Evolutionary conservation across 441 rosid genomes (phyloP).

Genomic region (Euphorbia celastroides): DNA sequence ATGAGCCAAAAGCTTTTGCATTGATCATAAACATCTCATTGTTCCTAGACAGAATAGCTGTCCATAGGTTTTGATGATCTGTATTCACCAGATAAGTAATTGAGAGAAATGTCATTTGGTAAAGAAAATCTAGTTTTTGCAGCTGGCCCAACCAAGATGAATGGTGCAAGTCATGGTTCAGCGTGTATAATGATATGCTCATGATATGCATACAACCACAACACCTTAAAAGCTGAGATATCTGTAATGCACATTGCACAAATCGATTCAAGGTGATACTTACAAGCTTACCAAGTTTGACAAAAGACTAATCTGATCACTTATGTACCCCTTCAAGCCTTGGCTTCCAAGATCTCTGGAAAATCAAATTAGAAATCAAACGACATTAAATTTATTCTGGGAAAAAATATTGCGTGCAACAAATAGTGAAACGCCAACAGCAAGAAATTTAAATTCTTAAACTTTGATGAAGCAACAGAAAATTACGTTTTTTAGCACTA

Average conservation of each 20-base stretch:
- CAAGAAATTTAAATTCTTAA: not conserved
- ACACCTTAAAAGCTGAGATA: not conserved
- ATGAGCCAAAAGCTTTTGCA: not conserved
- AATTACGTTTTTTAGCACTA: not conserved
- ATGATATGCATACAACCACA: not conserved
- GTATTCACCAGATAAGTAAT: not conserved
- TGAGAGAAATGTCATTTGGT: not conserved
- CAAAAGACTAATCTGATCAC: conserved; percentile 80
- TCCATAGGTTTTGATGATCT: not conserved
- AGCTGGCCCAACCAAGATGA: not conserved
- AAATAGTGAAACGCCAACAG: not conserved
- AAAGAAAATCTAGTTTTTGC: not conserved
- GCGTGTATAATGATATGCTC: not conserved
- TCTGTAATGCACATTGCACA: not conserved
- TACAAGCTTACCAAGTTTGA: conserved; percentile 82
- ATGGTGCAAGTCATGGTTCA: conserved; percentile 4
- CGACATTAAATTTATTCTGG: not conserved
- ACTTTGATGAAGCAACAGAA: not conserved
- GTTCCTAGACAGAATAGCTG: not conserved
- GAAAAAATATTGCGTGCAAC: not conserved
- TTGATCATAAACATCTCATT: not conserved
- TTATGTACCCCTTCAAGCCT: conserved; percentile 84
- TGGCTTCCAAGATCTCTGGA: conserved; percentile 91
- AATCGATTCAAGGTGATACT: conserved; percentile 44
- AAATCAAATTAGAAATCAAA: conserved; percentile 12